phyloP scores from a whole-genome alignment of 1,284 basidiomycete species.

The Paramarasmius palmivorus region DNA sequence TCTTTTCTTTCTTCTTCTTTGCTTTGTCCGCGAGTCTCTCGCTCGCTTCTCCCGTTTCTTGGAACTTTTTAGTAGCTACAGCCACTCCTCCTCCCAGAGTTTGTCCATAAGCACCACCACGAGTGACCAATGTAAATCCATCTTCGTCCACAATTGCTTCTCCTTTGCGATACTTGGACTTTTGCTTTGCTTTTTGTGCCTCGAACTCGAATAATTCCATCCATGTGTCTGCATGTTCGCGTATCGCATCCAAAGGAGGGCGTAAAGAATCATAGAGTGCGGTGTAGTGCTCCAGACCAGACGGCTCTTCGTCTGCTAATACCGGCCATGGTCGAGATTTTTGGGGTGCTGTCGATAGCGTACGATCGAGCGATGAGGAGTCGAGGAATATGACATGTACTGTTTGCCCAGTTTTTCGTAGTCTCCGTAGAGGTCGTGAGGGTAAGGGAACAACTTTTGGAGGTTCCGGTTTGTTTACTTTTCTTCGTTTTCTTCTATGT shows the following conservation, averaged over 20 bases:
- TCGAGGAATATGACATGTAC: conserved; percentile 84
- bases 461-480: conserved; percentile 35
- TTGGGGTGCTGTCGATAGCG: conserved; percentile 45
- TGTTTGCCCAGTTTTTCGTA: conserved; percentile 63
- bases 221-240: conserved; percentile 73
- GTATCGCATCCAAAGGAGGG: conserved; percentile 71
- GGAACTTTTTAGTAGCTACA: conserved; percentile 77
- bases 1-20: conserved; percentile 73
- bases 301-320: conserved; percentile 52
- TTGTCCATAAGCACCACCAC: conserved; percentile 86
- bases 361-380: conserved; percentile 64
- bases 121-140: conserved; percentile 87
- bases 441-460: conserved; percentile 63
- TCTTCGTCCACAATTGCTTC: conserved; percentile 90
- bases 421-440: conserved; percentile 47
- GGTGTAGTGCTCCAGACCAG: conserved; percentile 72
- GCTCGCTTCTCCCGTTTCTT: conserved; percentile 56
- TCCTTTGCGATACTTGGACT: conserved; percentile 71
- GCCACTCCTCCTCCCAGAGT: conserved; percentile 79
- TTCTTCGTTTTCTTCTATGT: conserved; percentile 50
- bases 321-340: conserved; percentile 62
- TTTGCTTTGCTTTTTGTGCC: conserved; percentile 60
- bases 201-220: conserved; percentile 79
- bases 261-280: conserved; percentile 63
- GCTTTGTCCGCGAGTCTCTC: conserved; percentile 48